Percentiles rank a stretch among this genome's conserved stretches.
These are phyloP conservation scores for Pythium phragmitis DNA, from an alignment of 352 stramenopile species.

Conservation along the genomic window DNA sequence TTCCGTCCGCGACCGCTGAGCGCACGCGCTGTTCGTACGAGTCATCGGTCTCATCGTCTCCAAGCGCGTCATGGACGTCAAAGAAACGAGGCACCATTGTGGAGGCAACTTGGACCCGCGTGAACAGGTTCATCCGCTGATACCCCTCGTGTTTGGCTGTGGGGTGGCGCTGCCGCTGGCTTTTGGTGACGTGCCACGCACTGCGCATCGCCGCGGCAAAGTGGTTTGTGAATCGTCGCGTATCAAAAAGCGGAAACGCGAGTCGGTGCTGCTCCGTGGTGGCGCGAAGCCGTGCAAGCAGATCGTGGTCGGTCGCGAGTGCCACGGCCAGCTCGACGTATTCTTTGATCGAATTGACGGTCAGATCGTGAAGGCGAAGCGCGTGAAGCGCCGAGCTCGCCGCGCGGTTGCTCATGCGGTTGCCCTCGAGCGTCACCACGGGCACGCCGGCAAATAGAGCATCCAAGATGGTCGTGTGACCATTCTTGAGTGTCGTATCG, in stretches of 20 bases:
- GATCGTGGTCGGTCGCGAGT: constrained; percentile 33
- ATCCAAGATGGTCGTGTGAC: constrained; percentile 81
- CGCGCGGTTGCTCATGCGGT: constrained; percentile 67
- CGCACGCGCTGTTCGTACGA: constrained; percentile 42
- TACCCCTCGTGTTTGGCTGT: neutral
- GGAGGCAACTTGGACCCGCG: constrained; percentile 15
- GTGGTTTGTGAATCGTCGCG: constrained; percentile 40
- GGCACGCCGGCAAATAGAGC: constrained; percentile 77
- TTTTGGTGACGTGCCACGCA: constrained; percentile 37
- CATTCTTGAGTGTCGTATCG: constrained; percentile 84
- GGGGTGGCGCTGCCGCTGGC: constrained; percentile 2
- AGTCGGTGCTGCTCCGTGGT: constrained; percentile 46
- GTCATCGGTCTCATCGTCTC: constrained; percentile 33
- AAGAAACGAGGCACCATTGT: constrained; percentile 34
- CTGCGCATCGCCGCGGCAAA: constrained; percentile 51
- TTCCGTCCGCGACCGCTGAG: constrained; percentile 26
- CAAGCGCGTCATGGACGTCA: constrained; percentile 36
- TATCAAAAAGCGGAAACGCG: constrained; percentile 66
- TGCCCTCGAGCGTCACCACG: constrained; percentile 64
- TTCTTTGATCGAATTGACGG: constrained; percentile 71
- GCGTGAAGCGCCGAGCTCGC: constrained; percentile 55
- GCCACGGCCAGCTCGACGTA: constrained; percentile 76
- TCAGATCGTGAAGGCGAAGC: constrained; percentile 50
- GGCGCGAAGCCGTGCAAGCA: constrained; percentile 40
- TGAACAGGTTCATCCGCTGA: constrained; percentile 48